Percentiles rank a stretch among this genome's conserved stretches.
phyloP scores from a whole-genome alignment of 2,329 filamentous ascomycete genomes.

The Sporothrix inflata region DNA sequence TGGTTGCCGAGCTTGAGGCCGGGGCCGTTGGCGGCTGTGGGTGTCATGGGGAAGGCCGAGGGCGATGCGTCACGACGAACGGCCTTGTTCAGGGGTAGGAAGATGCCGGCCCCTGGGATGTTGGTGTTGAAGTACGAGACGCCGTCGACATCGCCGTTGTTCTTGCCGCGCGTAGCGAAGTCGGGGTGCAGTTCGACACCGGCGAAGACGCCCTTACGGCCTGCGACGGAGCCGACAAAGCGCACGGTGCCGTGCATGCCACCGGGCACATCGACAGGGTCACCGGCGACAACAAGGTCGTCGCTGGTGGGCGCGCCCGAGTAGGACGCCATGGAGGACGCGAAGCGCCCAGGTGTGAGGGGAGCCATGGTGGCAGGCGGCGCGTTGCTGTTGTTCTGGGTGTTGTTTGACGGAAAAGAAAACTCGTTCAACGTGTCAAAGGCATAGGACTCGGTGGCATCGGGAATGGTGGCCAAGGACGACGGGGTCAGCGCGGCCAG shows the following conservation, averaged over 20 bases:
- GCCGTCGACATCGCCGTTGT: constrained; percentile 91
- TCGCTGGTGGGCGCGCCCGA: constrained; percentile 42
- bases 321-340: constrained; percentile 36
- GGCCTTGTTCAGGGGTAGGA: constrained; percentile 83
- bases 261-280: constrained; percentile 87
- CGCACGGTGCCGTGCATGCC: constrained; percentile 89
- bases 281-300: constrained; percentile 70
- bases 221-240: constrained; percentile 83
- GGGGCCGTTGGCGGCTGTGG: constrained; percentile 66
- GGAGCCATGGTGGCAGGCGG: constrained; percentile 49
- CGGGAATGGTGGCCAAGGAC: constrained; percentile 67
- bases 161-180: constrained; percentile 85
- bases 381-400: constrained; percentile 40
- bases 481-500: constrained; percentile 68
- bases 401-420: constrained; percentile 35
- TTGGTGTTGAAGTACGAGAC: constrained; percentile 80
- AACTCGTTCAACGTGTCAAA: constrained; percentile 56
- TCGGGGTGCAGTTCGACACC: constrained; percentile 86
- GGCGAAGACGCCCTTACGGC: constrained; percentile 89
- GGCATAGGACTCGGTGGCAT: constrained; percentile 67
- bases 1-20: constrained; percentile 58
- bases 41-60: constrained; percentile 65
- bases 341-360: constrained; percentile 52
- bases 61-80: constrained; percentile 64
- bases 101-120: constrained; percentile 83